phyloP scores from a whole-genome alignment of 371 early-diverging fungal genomes.

The Umbelopsis sp. region DNA sequence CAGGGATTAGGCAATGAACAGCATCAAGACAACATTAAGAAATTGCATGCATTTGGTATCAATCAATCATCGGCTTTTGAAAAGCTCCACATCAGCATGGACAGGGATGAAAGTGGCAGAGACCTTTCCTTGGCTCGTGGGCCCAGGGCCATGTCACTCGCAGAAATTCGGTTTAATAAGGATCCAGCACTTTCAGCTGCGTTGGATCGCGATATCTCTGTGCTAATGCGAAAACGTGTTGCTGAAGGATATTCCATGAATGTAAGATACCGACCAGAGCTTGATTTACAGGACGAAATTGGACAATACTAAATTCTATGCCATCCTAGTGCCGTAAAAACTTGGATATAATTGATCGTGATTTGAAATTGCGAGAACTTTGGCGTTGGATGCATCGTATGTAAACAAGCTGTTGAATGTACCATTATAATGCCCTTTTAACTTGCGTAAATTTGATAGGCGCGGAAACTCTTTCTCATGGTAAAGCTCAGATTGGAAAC shows the following conservation, averaged over 20 bases:
- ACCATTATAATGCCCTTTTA: not conserved
- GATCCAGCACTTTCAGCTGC: conserved; percentile 21
- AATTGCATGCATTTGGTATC: not conserved
- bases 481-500: conserved; percentile 53
- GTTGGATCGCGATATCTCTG: conserved; percentile 73
- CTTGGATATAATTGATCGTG: conserved; percentile 37
- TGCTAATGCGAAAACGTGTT: conserved; percentile 75
- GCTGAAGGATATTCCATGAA: conserved; percentile 76
- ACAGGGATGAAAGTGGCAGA: not conserved
- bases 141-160: not conserved
- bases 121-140: not conserved
- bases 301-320: not conserved
- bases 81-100: not conserved
- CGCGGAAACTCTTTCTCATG: conserved; percentile 61
- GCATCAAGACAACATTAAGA: not conserved
- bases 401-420: not conserved
- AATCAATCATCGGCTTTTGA: not conserved
- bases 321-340: conserved; percentile 42
- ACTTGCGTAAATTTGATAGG: conserved; percentile 25
- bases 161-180: not conserved
- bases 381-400: conserved; percentile 79
- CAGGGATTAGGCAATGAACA: not conserved
- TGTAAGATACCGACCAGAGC: conserved; percentile 37
- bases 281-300: not conserved
- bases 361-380: conserved; percentile 55